Evolutionary conservation across 805 yeast species (phyloP), one percentile per base, ranked within the genome.

Genomic region (Candida suzukii): DNA sequence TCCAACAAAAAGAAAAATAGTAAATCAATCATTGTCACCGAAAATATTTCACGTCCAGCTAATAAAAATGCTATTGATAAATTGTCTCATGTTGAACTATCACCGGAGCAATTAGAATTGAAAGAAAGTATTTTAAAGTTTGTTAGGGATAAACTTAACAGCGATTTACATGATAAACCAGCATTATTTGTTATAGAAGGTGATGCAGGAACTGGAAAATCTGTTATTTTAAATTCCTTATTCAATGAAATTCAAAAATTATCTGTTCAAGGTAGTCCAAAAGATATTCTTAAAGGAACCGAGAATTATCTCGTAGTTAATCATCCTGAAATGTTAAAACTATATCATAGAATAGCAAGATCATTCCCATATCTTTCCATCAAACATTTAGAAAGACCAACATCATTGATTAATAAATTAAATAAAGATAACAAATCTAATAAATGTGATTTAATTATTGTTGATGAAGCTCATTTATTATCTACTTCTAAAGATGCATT

Each of bases 161-260:
- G 39, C 2, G 41, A 46, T 27, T n/a, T 21, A 5, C 42, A 48
- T 3, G 46, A 42, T 24, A 47, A 41, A 30, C 54, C 69, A 1
- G 55, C 70, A 0, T 57, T 66, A 46, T 69, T 61, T 48, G 67
- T 68, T 1, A 67, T 70, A 38, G 63, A 68, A 44, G 75, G 75
- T 38, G 72, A 68, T 53, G 74, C 74, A 6, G 75, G 75, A 20
- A 70, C 75, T 0, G 75, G 75, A 12, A 70, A 70, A 46, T 63
- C 70, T 14, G 73, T 67, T 3, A 58, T 70, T 10, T 48, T 70
- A 41, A 70, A 70, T 41, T 51, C 71, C 7, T 37, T 70, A 21
- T 68, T 70, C 49, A 67, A 70, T 42, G 70, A 68, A 14, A 56
- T 69, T 14, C 74, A 70, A 45, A 56, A 48, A 31, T 27, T 50